These are phyloP conservation scores for Ambrosiella beaveri DNA, from an alignment of 2,329 filamentous ascomycete species.

Conservation along the genomic window DNA sequence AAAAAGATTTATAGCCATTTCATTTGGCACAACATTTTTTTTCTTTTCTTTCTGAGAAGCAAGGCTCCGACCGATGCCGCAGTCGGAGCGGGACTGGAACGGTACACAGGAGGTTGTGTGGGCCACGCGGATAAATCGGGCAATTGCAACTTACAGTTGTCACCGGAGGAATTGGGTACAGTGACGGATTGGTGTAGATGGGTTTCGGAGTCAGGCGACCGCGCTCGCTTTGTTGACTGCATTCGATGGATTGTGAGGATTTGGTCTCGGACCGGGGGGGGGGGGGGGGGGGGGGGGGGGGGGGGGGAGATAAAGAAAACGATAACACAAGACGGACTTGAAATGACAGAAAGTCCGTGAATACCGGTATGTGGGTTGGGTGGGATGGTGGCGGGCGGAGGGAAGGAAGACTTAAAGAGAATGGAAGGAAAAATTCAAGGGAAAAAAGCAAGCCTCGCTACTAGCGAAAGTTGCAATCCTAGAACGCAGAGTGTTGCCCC, in stretches of 20 bases:
- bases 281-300: background rate
- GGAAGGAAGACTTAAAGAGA: background rate
- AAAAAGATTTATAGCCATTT: background rate
- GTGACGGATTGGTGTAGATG: constrained; percentile 5
- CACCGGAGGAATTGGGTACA: constrained; percentile 30
- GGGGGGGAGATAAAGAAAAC: background rate
- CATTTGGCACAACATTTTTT: background rate
- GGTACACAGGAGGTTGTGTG: background rate
- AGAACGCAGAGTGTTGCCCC: too few relatives aligned
- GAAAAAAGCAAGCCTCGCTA: background rate
- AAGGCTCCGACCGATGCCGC: background rate
- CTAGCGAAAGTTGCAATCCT: background rate
- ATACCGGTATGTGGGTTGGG: background rate
- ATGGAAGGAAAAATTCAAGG: background rate
- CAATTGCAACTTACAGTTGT: constrained; percentile 51
- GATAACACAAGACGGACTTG: background rate
- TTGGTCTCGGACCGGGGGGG: background rate
- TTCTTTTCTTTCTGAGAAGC: background rate
- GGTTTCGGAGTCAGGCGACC: constrained; percentile 6
- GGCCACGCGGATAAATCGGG: background rate
- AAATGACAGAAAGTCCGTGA: background rate
- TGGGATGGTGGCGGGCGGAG: background rate
- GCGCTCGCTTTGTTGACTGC: constrained; percentile 8
- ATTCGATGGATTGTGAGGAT: background rate
- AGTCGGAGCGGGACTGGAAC: background rate